These are phyloP conservation scores for Termitomyces sp. DNA, from an alignment of 768 basidiomycete species.

Conservation along the genomic window DNA sequence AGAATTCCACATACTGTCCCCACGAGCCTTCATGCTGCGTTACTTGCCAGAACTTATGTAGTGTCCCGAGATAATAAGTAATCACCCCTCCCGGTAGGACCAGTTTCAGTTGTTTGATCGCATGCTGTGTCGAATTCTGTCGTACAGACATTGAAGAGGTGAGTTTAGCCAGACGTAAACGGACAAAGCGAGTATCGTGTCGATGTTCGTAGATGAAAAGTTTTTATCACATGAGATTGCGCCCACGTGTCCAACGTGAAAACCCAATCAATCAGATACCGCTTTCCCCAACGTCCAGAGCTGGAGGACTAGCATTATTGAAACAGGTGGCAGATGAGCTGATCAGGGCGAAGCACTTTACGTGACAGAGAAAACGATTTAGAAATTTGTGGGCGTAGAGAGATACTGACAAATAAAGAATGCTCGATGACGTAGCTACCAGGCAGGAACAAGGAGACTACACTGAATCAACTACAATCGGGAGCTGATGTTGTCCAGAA, in stretches of 20 bases:
- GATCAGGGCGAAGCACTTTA: not conserved
- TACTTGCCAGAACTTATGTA: constrained; percentile 42
- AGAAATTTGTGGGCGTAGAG: not conserved
- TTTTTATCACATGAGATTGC: constrained; percentile 5
- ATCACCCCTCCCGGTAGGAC: constrained; percentile 62
- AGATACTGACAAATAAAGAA: not conserved
- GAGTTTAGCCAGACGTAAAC: too few relatives aligned
- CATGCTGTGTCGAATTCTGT: constrained; percentile 31
- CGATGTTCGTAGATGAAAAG: not conserved
- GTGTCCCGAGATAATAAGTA: constrained; percentile 58
- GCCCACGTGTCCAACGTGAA: not conserved
- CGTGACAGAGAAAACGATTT: not conserved
- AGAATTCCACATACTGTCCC: constrained; percentile 41
- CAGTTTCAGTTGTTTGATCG: constrained; percentile 66
- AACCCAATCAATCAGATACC: not conserved
- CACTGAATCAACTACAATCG: not conserved
- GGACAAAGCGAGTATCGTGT: not conserved
- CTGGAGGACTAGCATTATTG: not conserved
- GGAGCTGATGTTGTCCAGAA: constrained; percentile 4
- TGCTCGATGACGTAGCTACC: not conserved
- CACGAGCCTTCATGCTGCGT: constrained; percentile 35
- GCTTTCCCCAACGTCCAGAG: not conserved
- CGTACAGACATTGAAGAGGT: constrained; percentile 13
- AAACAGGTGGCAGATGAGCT: not conserved
- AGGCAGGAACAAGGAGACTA: not conserved